Evolutionary conservation across 768 basidiomycete species (phyloP).

Genomic region (Suillus paluster): DNA sequence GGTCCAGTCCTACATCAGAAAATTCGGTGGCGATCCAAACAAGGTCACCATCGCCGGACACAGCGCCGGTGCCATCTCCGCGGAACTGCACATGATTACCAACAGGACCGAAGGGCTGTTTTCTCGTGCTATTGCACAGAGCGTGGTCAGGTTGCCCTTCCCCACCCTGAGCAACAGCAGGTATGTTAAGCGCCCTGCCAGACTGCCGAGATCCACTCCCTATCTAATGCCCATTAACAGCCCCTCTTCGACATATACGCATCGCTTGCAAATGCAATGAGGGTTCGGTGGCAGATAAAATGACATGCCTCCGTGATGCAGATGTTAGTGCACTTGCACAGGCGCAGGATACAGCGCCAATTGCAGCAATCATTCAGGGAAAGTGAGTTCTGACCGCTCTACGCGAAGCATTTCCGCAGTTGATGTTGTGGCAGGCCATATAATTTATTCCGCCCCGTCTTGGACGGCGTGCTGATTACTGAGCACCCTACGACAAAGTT

Average conservation of each 20-base stretch:
- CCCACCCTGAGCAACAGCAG: slow-evolving; percentile 54
- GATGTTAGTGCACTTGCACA: slow-evolving; percentile 54
- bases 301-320: slow-evolving; percentile 55
- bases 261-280: slow-evolving; percentile 54
- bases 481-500: slow-evolving; percentile 55
- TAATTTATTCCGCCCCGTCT: slow-evolving; percentile 53
- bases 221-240: slow-evolving; percentile 32
- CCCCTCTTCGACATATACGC: slow-evolving; percentile 58
- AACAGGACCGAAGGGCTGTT: slow-evolving; percentile 48
- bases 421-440: slow-evolving; percentile 41
- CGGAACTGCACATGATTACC: slow-evolving; percentile 63
- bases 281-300: slow-evolving; percentile 38
- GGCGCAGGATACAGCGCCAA: slow-evolving; percentile 60
- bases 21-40: slow-evolving; percentile 45
- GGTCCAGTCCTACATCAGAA: slow-evolving; percentile 42
- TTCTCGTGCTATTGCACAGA: slow-evolving; percentile 63
- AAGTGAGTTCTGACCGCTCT: slow-evolving; percentile 37
- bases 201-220: not conserved
- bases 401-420: slow-evolving; percentile 3
- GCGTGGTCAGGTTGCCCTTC: slow-evolving; percentile 57
- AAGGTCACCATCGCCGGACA: slow-evolving; percentile 60
- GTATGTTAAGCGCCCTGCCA: slow-evolving; percentile 35
- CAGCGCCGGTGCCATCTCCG: slow-evolving; percentile 59
- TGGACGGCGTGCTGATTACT: slow-evolving; percentile 57
- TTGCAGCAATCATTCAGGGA: too few relatives aligned